Evolutionary conservation across 805 yeast species (phyloP), one percentile per base, ranked within the genome.

Genomic region (Cyberlindnera mycetangii): DNA sequence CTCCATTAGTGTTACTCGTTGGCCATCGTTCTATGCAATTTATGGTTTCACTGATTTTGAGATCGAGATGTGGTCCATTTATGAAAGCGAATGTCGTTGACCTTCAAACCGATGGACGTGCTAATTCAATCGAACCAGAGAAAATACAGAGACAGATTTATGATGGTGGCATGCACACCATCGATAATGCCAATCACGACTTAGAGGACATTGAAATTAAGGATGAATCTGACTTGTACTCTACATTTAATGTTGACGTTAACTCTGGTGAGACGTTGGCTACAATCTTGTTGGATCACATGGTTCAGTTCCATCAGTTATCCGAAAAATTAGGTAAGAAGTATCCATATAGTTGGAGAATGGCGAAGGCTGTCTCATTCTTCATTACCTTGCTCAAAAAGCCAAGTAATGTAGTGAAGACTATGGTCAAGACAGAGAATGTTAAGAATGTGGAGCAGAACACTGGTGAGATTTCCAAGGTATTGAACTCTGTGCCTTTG

Each of bases 291-390:
- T 55, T 67, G 38, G 59, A 59, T 6, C 73, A 72, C 44, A 68
- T 71, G 70, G 69, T 67, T 28, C 55, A 60, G 15, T 77, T 75
- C 51, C 64, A 67, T 54, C 48, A 58, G 47, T 38, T 74, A 64
- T 52, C 70, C 46, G 61, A 70, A 65, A 68, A 69, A 32, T 62
- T 84, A 28, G 77, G 86, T 17, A 69, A 66, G 20, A 71, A 79
- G 50, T 83, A 81, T 56, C 79, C 78, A 46, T 81, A 81, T 56
- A 85, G 89, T 2, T 80, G 83, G 80, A 74, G 85, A 62, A 72
- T 83, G 58, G 70, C 78, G 30, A 82, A 81, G 53, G 82, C 85
- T 8, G 70, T 71, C 2, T 67, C 68, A 1, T 71, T 71, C 47
- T 71, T 70, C 39, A 62, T 70, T 22, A 66, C 72, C 0, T 48